Percentiles rank a stretch among this genome's conserved stretches.
phyloP scores from a whole-genome alignment of 192 early-diverging fungal species.

The Coemansia sp. region DNA sequence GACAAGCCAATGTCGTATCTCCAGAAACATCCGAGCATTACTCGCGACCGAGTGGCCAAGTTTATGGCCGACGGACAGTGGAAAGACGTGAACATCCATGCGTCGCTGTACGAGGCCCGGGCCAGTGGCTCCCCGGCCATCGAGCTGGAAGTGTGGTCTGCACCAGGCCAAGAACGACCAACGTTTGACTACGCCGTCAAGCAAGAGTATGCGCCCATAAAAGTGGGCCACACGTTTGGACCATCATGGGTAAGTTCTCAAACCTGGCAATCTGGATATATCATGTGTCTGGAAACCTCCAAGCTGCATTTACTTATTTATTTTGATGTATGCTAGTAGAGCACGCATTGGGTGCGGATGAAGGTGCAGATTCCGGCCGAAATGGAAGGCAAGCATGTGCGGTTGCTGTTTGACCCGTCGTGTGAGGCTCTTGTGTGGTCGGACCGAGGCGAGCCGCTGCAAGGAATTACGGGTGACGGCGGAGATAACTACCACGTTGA shows the following conservation, averaged over 20 bases:
- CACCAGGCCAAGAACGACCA: constrained; percentile 54
- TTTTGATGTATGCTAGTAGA: constrained; percentile 8
- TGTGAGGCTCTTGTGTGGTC: constrained; percentile 94
- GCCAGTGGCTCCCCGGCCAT: constrained; percentile 51
- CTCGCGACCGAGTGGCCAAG: constrained; percentile 68
- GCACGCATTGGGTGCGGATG: constrained; percentile 76
- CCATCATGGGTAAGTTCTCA: constrained; percentile 66
- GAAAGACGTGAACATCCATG: constrained; percentile 66
- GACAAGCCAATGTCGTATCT: constrained; percentile 45
- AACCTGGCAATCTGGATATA: neutral
- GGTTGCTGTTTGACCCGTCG: constrained; percentile 80
- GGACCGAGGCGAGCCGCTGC: constrained; percentile 72
- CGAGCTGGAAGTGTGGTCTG: constrained; percentile 55
- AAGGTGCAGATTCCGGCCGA: constrained; percentile 67
- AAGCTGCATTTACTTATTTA: neutral
- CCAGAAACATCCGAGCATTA: constrained; percentile 74
- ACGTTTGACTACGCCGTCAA: constrained; percentile 56
- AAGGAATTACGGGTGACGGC: constrained; percentile 83
- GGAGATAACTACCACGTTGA: constrained; percentile 48
- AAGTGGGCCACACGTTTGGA: constrained; percentile 76
- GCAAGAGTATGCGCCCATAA: constrained; percentile 64
- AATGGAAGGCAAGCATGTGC: constrained; percentile 71
- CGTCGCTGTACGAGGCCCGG: constrained; percentile 53
- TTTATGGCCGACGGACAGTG: constrained; percentile 69
- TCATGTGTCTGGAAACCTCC: too few species aligned